phyloP scores from a whole-genome alignment of 2,329 filamentous ascomycete species.

The Sporothrix brasiliensis region DNA sequence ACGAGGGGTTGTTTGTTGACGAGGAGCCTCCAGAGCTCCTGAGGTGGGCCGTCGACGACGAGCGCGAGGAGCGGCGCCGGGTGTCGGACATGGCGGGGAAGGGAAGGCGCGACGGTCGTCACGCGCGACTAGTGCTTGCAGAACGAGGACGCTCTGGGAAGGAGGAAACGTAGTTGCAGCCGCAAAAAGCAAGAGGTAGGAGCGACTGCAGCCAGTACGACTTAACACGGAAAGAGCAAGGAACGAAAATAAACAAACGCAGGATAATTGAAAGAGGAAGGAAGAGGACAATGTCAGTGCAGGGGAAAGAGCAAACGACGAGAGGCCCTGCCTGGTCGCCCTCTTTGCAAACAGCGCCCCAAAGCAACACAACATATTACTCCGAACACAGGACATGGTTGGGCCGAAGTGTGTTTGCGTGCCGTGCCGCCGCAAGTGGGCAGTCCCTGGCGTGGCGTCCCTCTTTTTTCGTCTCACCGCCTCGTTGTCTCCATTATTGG shows the following conservation, averaged over 20 bases:
- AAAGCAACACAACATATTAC: constrained; percentile 13
- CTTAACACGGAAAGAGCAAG: not conserved
- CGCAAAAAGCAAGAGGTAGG: not conserved
- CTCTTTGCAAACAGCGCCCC: constrained; percentile 9
- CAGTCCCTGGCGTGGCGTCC: not conserved
- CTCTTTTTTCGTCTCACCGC: constrained; percentile 27
- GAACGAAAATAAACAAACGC: not conserved
- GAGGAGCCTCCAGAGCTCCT: constrained; percentile 27
- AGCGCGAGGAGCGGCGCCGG: constrained; percentile 29
- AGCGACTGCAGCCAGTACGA: not conserved
- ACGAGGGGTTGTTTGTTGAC: constrained; percentile 12
- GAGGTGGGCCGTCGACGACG: constrained; percentile 31
- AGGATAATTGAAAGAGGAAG: not conserved
- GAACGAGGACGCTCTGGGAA: not conserved
- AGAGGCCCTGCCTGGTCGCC: constrained; percentile 6
- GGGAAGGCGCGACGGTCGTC: constrained; percentile 5
- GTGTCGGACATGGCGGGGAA: constrained; percentile 32
- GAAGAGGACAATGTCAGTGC: not conserved
- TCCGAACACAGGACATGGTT: constrained; percentile 1
- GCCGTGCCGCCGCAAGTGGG: constrained; percentile 22
- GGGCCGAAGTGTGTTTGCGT: constrained; percentile 18
- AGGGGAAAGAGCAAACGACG: not conserved
- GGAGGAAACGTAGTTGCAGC: not conserved
- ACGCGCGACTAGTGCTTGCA: not conserved
- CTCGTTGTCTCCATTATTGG: constrained; percentile 12